phyloP scores from a whole-genome alignment of 2,329 filamentous ascomycete genomes.

The Xylaria digitata region DNA sequence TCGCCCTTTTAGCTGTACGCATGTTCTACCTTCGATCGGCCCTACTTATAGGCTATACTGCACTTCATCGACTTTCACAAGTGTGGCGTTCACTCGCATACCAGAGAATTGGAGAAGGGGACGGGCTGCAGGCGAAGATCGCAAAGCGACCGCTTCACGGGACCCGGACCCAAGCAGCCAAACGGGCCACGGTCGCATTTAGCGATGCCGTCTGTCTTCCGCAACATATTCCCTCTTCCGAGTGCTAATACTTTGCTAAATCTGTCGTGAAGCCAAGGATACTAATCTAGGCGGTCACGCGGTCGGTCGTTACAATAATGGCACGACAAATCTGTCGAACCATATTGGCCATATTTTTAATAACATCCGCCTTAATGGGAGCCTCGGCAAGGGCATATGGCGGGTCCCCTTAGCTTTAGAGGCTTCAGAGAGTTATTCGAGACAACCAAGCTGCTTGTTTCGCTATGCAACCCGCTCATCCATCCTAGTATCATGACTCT shows the following conservation, averaged over 20 bases:
- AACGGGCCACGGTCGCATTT: slow-evolving; percentile 20
- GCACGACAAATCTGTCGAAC: slow-evolving; percentile 33
- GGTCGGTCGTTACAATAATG: slow-evolving; percentile 25
- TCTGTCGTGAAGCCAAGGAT: slow-evolving; percentile 28
- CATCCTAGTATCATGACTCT: slow-evolving; percentile 11
- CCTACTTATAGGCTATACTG: slow-evolving; percentile 37
- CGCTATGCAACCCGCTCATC: slow-evolving; percentile 14
- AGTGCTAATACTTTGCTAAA: slow-evolving; percentile 13
- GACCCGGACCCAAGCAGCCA: slow-evolving; percentile 2
- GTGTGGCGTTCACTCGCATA: slow-evolving; percentile 19
- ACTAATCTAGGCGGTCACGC: slow-evolving; percentile 22
- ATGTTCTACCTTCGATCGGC: slow-evolving; percentile 26
- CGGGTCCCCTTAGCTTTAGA: background rate
- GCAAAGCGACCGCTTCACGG: slow-evolving; percentile 14
- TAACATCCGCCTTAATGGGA: slow-evolving; percentile 17
- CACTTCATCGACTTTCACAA: slow-evolving; percentile 13
- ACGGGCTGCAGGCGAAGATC: slow-evolving; percentile 18
- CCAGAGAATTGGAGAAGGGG: slow-evolving; percentile 20
- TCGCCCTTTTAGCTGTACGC: slow-evolving; percentile 9
- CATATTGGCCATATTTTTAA: slow-evolving; percentile 25
- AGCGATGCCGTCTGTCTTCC: slow-evolving; percentile 9
- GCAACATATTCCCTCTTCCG: slow-evolving; percentile 19
- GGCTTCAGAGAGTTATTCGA: slow-evolving; percentile 4
- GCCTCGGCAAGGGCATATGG: slow-evolving; percentile 21
- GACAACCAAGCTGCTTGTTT: slow-evolving; percentile 21